These are phyloP conservation scores for Hypoxylon intermedium DNA, from an alignment of 495 filamentous ascomycete genomes.

Conservation along the genomic window DNA sequence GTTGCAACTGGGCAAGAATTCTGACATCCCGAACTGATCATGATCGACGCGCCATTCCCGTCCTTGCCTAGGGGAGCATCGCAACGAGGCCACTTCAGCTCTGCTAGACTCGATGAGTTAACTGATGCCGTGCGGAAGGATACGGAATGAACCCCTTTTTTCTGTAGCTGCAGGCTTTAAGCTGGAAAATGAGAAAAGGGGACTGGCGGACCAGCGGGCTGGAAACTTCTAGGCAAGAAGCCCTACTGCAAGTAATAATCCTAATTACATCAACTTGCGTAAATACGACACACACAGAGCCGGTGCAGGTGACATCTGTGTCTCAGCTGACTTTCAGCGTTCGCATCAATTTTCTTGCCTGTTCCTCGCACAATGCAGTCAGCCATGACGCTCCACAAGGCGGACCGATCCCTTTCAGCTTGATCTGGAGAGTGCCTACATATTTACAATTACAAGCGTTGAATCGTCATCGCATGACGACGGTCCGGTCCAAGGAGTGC, in stretches of 20 bases:
- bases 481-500: too few relatives aligned
- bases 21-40: conserved; percentile 29
- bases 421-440: not conserved
- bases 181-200: not conserved
- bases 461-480: not conserved
- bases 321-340: conserved; percentile 1
- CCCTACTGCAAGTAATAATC: conserved; percentile 29
- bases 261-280: conserved; percentile 35
- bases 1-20: conserved; percentile 38
- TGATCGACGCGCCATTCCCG: conserved; percentile 36
- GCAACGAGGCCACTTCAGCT: not conserved
- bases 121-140: not conserved
- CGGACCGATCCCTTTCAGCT: conserved; percentile 22
- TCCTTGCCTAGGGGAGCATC: conserved; percentile 11
- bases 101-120: not conserved
- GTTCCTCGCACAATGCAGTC: conserved; percentile 25
- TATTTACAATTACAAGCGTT: not conserved
- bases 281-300: conserved; percentile 13
- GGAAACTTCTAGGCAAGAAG: conserved; percentile 16
- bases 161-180: conserved; percentile 1
- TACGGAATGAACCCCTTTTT: conserved; percentile 18
- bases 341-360: conserved; percentile 19
- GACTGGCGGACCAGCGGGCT: not conserved
- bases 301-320: conserved; percentile 13
- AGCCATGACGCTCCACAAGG: conserved; percentile 10